phyloP scores from a whole-genome alignment of 176 grass and related monocot genomes.

The Aegilops umbellulata region DNA sequence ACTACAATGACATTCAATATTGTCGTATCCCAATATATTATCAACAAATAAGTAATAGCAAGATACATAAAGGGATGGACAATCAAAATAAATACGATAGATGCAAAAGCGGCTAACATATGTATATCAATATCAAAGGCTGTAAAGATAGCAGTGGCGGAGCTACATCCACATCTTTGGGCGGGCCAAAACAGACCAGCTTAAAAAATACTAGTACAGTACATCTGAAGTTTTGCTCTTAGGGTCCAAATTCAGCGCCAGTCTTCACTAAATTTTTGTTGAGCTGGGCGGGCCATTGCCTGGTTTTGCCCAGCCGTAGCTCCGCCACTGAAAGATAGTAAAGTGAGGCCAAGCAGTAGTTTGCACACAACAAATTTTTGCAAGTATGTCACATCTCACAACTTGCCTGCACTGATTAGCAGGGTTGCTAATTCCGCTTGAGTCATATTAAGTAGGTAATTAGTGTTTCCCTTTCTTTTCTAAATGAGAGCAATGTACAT shows the following conservation, averaged over 20 bases:
- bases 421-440: not conserved
- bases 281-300: no score
- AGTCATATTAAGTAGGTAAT: not conserved
- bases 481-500: not conserved
- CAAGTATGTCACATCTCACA: not conserved
- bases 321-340: not conserved
- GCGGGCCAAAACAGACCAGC: no score
- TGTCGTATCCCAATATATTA: not conserved
- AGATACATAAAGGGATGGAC: not conserved
- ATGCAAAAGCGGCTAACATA: constrained; percentile 17
- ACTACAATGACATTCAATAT: not conserved
- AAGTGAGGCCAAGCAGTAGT: not conserved
- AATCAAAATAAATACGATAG: not conserved
- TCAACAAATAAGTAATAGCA: not conserved
- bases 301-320: no score
- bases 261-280: no score
- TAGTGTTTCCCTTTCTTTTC: not conserved
- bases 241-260: no score
- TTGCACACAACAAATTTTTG: not conserved
- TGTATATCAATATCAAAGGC: constrained; percentile 4
- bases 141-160: not conserved
- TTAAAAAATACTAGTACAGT: no score
- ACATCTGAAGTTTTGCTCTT: no score
- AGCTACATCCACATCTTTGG: no score
- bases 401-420: not conserved